Percentiles rank a stretch among this genome's conserved stretches.
Conservation (phyloP, 306 rosid species). For the Myrica gale region DNA sequence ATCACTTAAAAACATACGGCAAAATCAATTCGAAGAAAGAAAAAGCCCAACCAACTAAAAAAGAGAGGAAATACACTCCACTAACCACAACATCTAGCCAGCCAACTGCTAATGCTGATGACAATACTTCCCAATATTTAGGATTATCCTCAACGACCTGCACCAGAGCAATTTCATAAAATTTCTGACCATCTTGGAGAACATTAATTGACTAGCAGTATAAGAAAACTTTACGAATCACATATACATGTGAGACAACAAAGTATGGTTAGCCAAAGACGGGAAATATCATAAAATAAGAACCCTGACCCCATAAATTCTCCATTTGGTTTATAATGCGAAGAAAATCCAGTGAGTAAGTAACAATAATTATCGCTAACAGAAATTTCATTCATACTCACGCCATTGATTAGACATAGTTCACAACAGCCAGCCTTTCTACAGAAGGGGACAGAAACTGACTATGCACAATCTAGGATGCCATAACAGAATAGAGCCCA, state of each 20-base stretch:
- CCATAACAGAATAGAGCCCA: conserved; percentile 4
- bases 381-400: conserved; percentile 2
- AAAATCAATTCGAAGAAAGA: conserved; percentile 23
- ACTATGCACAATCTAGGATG: background rate
- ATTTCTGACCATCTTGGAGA: conserved; percentile 22
- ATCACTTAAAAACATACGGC: conserved; percentile 25
- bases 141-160: conserved; percentile 83
- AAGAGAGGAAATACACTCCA: conserved; percentile 6
- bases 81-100: conserved; percentile 94
- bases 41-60: background rate
- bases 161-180: conserved; percentile 26
- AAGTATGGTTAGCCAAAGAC: conserved; percentile 1
- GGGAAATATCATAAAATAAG: background rate
- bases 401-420: background rate
- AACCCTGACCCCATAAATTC: background rate
- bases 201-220: conserved; percentile 20
- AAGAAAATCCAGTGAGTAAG: background rate
- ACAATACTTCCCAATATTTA: conserved; percentile 77
- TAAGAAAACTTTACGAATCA: background rate
- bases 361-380: background rate
- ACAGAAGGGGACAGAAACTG: background rate
- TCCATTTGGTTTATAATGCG: conserved; percentile 1
- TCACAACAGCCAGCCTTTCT: conserved; percentile 2
- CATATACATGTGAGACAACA: conserved; percentile 2
- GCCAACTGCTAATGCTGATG: conserved; percentile 85